Evolutionary conservation across 768 basidiomycete species (phyloP), one percentile per base, ranked within the genome.

Genomic region (Lactarius deliciosus): DNA sequence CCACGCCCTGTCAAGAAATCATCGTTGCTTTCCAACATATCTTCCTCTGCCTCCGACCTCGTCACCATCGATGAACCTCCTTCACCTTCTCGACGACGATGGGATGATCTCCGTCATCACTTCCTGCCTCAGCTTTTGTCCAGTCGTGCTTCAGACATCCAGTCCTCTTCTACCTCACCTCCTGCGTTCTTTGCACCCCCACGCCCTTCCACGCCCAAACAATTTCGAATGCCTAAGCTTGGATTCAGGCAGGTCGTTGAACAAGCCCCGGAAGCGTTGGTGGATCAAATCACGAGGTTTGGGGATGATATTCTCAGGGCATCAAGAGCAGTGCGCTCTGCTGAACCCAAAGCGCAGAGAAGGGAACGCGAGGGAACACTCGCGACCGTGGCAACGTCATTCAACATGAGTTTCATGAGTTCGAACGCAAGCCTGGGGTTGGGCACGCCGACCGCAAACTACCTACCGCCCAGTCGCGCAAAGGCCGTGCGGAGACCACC

Each of bases 231-330:
- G 36, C 79, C 76, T 15, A 74, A 80, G 56, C 74, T 87, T 15
- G 86, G 83, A 1, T 85, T 88, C 69, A 80, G 81, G 57, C 86
- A 90, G 28, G 84, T 88, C 15, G 88, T 89, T 1, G 89, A 90
- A 40, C 81, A 85, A 64, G 87, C 79, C 3, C 81, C 81, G 32
- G 86, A 85, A 62, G 77, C 79, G 47, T 77, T 77, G 22, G 75
- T 78, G 0, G 83, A 86, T 53, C 83, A 86, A 57, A 75, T 76
- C 18, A 79, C 79, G 16, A 81, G 78, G 69, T 82, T 89, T 58
- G 78, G 82, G 5, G 81, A 82, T 61, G 87, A 89, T 41, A 76
- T 91, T 3, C 76, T 81, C 67, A 81, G 78, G 64, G 82, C 86
- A 3, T 88, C 85, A 71, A 81, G 81, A 77, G 75, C 79, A 16